Base-by-base conservation (phyloP, 805 yeast species). In the Candida dajiaensis region DNA sequence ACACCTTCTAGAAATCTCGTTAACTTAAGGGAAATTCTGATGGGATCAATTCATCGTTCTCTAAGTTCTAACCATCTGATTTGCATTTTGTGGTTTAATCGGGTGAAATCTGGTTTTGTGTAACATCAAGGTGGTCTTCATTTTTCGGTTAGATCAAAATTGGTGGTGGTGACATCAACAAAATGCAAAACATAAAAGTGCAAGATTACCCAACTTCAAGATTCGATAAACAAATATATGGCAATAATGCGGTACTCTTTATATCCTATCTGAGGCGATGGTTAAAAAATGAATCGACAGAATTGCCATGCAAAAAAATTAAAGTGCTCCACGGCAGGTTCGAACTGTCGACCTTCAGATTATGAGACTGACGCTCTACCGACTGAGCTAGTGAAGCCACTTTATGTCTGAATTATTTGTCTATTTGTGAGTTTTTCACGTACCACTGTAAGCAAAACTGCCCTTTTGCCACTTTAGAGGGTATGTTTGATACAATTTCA, bases 281-380 rank as follows among this genome's bases (percentile, higher is more conserved):
- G n/a, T n/a, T n/a, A n/a, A n/a, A n/a, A n/a, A n/a, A n/a, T n/a
- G n/a, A n/a, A n/a, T n/a, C n/a, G n/a, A n/a, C n/a, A n/a, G n/a
- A n/a, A n/a, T n/a, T n/a, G n/a, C n/a, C n/a, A n/a, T n/a, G 8
- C 23, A 22, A 31, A 31, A 28, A 50, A 51, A 58, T 55, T 56
- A 57, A 49, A 58, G 46, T 69, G 73, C 74, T 70, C 70, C 67
- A 63, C 72, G 74, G 74, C 73, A 70, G 74, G 74, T 68, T 70
- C 75, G 74, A 70, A 70, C 75, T 71, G 74, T 71, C 76, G 74
- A 71, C 75, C 75, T 71, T 71, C 74, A 71, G 76, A 71, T 71
- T 72, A 72, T 71, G 76, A 72, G 77, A 72, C 77, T 72, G 76
- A 72, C 76, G 76, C 76, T 71, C 77, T 72, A 64, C 77, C 77